Conservation (phyloP, 2,329 filamentous ascomycete species). For the Cercospora sp. region DNA sequence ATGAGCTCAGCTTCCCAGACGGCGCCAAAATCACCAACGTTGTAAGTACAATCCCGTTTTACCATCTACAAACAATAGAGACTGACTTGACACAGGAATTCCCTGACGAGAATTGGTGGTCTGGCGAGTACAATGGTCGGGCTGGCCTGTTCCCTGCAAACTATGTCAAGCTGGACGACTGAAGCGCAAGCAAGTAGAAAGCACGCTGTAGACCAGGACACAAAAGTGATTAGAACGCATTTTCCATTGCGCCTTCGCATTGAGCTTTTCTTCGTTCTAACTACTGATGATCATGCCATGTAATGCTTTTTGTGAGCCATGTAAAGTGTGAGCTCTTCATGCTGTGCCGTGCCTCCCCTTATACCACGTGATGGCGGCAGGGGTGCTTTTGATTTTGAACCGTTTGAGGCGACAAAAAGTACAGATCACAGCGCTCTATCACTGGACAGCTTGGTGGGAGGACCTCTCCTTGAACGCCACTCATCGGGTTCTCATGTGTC, state of each 20-base stretch:
- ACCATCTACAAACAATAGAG: background rate
- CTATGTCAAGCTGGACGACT: conserved; percentile 52
- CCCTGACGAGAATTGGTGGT: conserved; percentile 99
- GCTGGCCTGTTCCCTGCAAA: conserved; percentile 73
- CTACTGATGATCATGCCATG: background rate
- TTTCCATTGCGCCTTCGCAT: background rate
- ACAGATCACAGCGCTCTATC: background rate
- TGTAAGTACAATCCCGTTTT: conserved; percentile 52
- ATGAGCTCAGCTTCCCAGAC: conserved; percentile 82
- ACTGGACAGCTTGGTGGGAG: background rate
- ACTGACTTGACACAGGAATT: conserved; percentile 66
- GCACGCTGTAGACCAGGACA: background rate
- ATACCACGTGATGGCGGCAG: background rate
- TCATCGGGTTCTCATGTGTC: background rate
- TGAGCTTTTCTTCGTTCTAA: background rate
- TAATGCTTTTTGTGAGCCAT: background rate
- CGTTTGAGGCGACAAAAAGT: background rate
- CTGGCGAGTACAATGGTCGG: conserved; percentile 77
- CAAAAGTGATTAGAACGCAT: background rate
- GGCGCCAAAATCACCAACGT: conserved; percentile 77
- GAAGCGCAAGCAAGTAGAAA: conserved; percentile 5
- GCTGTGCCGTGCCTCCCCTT: background rate
- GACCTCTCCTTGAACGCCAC: background rate
- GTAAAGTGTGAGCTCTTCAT: background rate
- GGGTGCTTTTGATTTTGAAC: background rate